Evolutionary conservation across 192 early-diverging fungal genomes (phyloP).

Genomic region (Chytriomyces hyalinus): DNA sequence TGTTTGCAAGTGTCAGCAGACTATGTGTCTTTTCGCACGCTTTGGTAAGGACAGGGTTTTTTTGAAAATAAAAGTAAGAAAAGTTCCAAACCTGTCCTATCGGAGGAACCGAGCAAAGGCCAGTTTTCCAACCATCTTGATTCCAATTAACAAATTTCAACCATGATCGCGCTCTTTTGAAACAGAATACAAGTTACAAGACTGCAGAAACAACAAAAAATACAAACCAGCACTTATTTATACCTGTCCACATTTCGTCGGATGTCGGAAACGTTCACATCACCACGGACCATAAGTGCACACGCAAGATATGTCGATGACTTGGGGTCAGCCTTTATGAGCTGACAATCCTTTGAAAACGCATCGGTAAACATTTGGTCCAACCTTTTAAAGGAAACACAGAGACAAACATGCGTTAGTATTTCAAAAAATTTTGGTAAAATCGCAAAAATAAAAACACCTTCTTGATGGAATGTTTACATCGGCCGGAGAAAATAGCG

Average conservation of each 20-base stretch:
- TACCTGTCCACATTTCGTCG: constrained; percentile 61
- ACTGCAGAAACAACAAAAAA: neutral
- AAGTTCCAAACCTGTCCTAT: constrained; percentile 50
- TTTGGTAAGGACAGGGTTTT: neutral
- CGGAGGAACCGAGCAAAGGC: constrained; percentile 57
- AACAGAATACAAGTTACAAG: neutral
- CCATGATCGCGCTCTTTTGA: constrained; percentile 40
- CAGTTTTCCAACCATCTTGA: constrained; percentile 64
- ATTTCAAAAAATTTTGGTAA: neutral
- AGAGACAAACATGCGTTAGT: constrained; percentile 7
- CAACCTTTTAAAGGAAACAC: constrained; percentile 34
- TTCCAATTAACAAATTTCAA: constrained; percentile 63
- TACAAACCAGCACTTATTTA: neutral
- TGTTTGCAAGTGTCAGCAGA: constrained; percentile 59
- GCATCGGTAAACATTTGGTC: constrained; percentile 69
- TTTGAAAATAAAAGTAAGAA: constrained; percentile 16
- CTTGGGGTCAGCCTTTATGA: constrained; percentile 56
- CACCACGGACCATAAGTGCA: constrained; percentile 58
- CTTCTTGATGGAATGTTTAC: constrained; percentile 31
- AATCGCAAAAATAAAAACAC: constrained; percentile 25
- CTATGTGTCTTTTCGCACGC: constrained; percentile 36
- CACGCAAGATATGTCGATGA: constrained; percentile 52
- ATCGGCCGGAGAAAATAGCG: constrained; percentile 52
- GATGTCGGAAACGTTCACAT: constrained; percentile 59
- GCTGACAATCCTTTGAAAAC: constrained; percentile 58